phyloP scores from a whole-genome alignment of 495 filamentous ascomycete genomes.

The Xylaria flabelliformis region DNA sequence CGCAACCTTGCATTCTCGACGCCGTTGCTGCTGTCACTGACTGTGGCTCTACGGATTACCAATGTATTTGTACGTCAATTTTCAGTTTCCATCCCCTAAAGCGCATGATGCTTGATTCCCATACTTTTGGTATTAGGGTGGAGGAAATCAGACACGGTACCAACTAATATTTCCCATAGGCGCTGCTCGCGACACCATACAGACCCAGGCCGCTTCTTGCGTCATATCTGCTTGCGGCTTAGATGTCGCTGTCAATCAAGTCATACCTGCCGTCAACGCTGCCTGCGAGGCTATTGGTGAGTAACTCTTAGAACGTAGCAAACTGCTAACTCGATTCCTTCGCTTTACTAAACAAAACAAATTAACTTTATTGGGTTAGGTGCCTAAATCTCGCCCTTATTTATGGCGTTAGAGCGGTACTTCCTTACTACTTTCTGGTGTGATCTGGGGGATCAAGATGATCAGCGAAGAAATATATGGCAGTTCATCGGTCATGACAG shows the following conservation, averaged over 20 bases:
- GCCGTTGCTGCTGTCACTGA: constrained; percentile 1
- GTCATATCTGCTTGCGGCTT: constrained; percentile 10
- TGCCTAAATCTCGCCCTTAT: not conserved
- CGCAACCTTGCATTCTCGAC: constrained; percentile 13
- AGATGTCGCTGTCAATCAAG: not conserved
- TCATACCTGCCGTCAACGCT: constrained; percentile 18
- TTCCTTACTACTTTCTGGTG: not conserved
- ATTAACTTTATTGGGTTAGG: not conserved
- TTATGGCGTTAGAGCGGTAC: not conserved
- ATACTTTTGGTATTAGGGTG: not conserved
- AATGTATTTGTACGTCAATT: constrained; percentile 6
- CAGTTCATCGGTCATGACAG: not conserved
- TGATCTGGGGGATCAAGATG: not conserved
- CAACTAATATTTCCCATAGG: not conserved
- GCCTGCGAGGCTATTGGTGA: constrained; percentile 10
- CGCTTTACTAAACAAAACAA: not conserved
- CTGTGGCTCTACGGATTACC: constrained; percentile 11
- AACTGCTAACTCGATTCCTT: not conserved
- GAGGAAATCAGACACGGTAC: not conserved
- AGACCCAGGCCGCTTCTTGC: not conserved
- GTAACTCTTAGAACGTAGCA: not conserved
- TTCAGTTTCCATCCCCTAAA: too few relatives aligned
- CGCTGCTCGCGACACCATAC: not conserved
- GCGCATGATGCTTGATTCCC: not conserved
- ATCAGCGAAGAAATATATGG: not conserved